Evolutionary conservation across 495 filamentous ascomycete genomes (phyloP).

Genomic region (Xylaria longipes): DNA sequence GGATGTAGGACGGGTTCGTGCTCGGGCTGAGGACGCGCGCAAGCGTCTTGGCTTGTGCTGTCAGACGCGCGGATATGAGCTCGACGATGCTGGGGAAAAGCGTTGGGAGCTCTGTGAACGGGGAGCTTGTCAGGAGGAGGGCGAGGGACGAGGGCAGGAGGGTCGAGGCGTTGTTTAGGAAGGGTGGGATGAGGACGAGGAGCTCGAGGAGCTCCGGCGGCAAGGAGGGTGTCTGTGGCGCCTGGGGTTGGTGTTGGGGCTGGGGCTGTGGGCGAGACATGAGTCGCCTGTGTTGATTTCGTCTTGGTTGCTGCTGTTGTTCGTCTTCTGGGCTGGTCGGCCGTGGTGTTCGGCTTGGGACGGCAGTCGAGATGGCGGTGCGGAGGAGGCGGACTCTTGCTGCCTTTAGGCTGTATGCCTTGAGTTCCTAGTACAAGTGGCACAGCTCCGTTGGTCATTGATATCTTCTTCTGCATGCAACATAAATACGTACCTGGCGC

Average conservation of each 20-base stretch:
- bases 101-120: constrained; percentile 46
- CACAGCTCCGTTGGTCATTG: background rate
- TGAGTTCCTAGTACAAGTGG: constrained; percentile 43
- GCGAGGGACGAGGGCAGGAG: constrained; percentile 33
- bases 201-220: constrained; percentile 50
- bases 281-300: constrained; percentile 41
- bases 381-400: constrained; percentile 49
- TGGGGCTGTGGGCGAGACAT: constrained; percentile 21
- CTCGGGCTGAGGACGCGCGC: constrained; percentile 53
- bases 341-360: constrained; percentile 30
- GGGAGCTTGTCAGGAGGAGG: constrained; percentile 49
- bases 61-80: constrained; percentile 50
- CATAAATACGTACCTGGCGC: constrained; percentile 56
- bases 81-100: constrained; percentile 49
- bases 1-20: constrained; percentile 61
- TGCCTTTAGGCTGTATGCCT: constrained; percentile 46
- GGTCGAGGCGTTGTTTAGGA: constrained; percentile 36
- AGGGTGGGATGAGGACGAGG: constrained; percentile 50
- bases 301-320: constrained; percentile 36
- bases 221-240: constrained; percentile 25
- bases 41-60: constrained; percentile 46
- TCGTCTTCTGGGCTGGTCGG: constrained; percentile 18
- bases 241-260: constrained; percentile 25
- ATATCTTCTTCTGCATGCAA: too few species aligned
- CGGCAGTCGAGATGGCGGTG: constrained; percentile 43